These are phyloP conservation scores for Oenanthe sinensis DNA, from an alignment of 129 eudicot genomes.

Conservation along the genomic window DNA sequence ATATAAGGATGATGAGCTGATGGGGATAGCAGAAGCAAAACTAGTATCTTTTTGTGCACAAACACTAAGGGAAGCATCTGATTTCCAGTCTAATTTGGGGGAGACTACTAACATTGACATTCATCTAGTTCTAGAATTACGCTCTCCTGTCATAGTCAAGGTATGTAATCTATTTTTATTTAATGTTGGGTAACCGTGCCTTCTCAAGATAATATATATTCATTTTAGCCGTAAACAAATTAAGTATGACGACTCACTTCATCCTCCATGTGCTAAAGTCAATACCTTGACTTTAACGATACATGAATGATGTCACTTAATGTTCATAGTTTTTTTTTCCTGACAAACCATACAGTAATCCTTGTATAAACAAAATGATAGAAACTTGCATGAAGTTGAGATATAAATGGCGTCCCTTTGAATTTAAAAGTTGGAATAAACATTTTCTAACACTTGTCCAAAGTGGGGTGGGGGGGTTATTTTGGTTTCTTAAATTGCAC, in stretches of 20 bases:
- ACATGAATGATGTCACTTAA: neutral
- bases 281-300: neutral
- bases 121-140: conserved; percentile 86
- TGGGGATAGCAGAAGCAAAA: conserved; percentile 67
- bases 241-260: neutral
- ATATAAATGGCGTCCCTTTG: no score
- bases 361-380: no score
- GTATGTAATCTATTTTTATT: conserved; percentile 21
- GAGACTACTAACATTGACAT: conserved; percentile 72
- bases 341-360: neutral
- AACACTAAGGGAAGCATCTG: conserved; percentile 88
- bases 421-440: neutral
- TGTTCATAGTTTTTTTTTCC: neutral
- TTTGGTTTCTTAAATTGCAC: no score
- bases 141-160: conserved; percentile 89
- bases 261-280: no score
- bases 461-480: no score
- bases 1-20: conserved; percentile 34
- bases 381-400: neutral
- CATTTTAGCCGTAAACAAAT: neutral
- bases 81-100: conserved; percentile 73
- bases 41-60: conserved; percentile 83
- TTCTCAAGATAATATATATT: neutral
- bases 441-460: neutral
- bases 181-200: neutral